Base-by-base conservation (phyloP, 129 eudicot genomes). In the carrot (Daucus carota) region DNA sequence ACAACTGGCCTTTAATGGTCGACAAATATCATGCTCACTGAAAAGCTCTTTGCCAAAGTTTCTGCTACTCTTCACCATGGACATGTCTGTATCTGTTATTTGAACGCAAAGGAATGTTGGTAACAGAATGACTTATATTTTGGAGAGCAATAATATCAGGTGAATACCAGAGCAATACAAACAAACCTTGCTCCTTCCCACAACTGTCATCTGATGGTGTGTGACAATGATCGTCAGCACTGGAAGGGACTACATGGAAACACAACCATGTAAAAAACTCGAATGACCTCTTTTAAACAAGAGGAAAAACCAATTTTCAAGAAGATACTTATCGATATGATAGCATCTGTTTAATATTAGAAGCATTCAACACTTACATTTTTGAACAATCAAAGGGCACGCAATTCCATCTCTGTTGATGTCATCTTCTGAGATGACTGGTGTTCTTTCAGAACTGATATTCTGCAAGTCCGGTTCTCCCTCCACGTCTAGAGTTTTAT, bases 51-150 rank as follows among this genome's bases (percentile, higher is more conserved):
- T 60, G 44, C 15, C 73, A 26, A 70, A 16, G 8, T 76, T 81
- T 72, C 67, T 70, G 47, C 28, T 32, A 17, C 34, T 70, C 24
- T 68, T 68, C 36, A 3, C 59, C 52, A 42, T 43, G 34, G 71
- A 76, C 70, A 48, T 47, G 76, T 34, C 74, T 28, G 46, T 41
- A 69, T 22, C 70, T 52, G 47, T 33, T 13, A 46, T n/a, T 54
- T 24, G 14, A 57, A 57, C 10, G 65, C 15, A 57, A n/a, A 15
- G 28, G 62, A 9, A 57, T n/a, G 24, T 57, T 57, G 9, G 31
- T 1, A 57, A n/a, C 31, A 54, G 63, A 50, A 1, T 54, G 31
- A 0, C 15, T 57, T 12, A n/a, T 16, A 24, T n/a, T n/a, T 57
- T 2, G 32, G 29, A 8, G 24, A 57, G 24, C 65, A 57, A n/a